Evolutionary conservation across 192 early-diverging fungal species (phyloP).

Genomic region (Podila epigama): DNA sequence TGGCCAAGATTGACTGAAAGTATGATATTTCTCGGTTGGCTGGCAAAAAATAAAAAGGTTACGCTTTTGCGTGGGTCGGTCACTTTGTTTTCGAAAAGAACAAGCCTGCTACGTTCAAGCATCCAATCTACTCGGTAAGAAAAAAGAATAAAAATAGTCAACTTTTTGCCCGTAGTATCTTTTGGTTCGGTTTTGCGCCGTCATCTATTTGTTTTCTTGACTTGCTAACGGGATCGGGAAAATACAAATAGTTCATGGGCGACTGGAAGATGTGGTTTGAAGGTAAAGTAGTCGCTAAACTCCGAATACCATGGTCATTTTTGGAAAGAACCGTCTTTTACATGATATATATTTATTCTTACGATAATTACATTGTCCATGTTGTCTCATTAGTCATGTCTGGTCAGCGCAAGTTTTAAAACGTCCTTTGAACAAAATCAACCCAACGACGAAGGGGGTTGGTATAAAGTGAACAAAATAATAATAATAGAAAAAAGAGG

Average conservation of each 20-base stretch:
- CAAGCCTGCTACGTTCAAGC: constrained; percentile 77
- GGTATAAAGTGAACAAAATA: no score
- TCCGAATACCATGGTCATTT: no score
- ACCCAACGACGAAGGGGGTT: no score
- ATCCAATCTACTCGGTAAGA: constrained; percentile 65
- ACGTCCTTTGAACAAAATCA: no score
- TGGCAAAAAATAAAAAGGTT: no score
- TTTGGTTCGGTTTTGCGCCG: not conserved
- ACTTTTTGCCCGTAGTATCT: not conserved
- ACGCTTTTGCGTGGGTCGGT: constrained; percentile 72
- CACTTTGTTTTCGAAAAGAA: constrained; percentile 70
- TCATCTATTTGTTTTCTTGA: not conserved
- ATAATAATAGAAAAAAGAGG: no score
- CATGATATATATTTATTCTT: not conserved
- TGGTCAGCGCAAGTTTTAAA: constrained; percentile 52
- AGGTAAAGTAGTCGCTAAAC: no score
- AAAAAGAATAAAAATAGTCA: not conserved
- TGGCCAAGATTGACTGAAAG: no score
- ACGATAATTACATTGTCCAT: not conserved
- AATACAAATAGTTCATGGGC: constrained; percentile 53
- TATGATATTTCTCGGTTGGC: no score
- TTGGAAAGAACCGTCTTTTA: not conserved
- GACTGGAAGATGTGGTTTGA: constrained; percentile 65
- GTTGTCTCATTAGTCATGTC: constrained; percentile 21
- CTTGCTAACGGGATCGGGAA: no score